A percentile compares a stretch with the other conserved stretches of the same genome.
Evolutionary conservation across 2,329 filamentous ascomycete species (phyloP).

Genomic region (Reticulascus tulasneorum): DNA sequence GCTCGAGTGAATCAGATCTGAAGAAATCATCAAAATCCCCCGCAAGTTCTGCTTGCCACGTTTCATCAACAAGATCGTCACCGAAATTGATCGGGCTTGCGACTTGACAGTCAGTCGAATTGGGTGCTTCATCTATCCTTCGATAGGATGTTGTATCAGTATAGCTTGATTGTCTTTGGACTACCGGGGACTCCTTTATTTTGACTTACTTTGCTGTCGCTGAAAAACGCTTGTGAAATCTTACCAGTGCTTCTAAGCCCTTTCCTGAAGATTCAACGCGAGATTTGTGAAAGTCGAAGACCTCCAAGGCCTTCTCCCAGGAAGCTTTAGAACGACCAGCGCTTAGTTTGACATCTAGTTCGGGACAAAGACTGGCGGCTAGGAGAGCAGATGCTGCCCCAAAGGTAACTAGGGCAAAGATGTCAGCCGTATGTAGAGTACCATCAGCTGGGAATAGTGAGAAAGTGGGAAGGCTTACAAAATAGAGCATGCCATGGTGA

Average conservation of each 20-base stretch:
- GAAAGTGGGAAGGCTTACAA: no score
- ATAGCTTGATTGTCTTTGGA: neutral
- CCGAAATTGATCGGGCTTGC: neutral
- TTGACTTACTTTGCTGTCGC: neutral
- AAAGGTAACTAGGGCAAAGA: neutral
- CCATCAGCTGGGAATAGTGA: no score
- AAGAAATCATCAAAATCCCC: conserved; percentile 4
- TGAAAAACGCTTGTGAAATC: neutral
- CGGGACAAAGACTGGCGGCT: neutral
- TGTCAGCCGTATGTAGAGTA: neutral
- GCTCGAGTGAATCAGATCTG: neutral
- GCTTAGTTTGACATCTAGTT: neutral
- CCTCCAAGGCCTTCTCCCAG: neutral
- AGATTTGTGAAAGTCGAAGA: conserved; percentile 5
- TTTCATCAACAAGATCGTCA: neutral
- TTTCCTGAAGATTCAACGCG: neutral
- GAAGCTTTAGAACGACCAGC: conserved; percentile 1
- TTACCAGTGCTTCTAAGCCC: conserved; percentile 4
- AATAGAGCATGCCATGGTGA: conserved; percentile 4
- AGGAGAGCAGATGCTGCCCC: conserved; percentile 1
- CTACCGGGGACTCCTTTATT: neutral
- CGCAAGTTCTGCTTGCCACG: neutral
- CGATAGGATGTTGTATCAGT: neutral
- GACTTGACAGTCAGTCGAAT: neutral
- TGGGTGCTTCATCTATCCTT: neutral